Conservation (phyloP, 2,329 filamentous ascomycete genomes). For the Pseudocercospora eumusae region DNA sequence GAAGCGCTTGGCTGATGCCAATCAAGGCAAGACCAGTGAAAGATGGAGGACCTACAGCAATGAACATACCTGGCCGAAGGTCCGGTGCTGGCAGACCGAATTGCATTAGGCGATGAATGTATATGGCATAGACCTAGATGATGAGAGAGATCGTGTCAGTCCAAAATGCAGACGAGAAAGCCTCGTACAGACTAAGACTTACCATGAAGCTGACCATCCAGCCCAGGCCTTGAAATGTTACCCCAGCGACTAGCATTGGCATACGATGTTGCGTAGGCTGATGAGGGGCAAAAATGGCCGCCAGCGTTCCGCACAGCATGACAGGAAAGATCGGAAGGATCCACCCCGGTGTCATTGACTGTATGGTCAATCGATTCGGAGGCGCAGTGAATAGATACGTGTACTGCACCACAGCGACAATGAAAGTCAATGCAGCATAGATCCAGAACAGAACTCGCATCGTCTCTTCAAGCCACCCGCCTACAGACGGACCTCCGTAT, state of each 20-base stretch:
- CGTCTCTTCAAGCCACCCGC: conserved; percentile 56
- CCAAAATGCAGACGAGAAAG: too few relatives aligned
- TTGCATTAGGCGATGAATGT: conserved; percentile 45
- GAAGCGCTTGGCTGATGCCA: conserved; percentile 30
- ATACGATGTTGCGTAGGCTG: conserved; percentile 39
- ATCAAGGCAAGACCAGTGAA: conserved; percentile 35
- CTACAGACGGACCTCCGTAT: conserved; percentile 62
- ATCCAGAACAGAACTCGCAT: conserved; percentile 69
- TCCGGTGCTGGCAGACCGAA: conserved; percentile 47
- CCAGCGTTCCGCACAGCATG: conserved; percentile 25
- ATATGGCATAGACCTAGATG: conserved; percentile 42
- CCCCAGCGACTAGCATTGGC: conserved; percentile 47
- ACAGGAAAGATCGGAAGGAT: conserved; percentile 28
- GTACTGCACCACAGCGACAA: conserved; percentile 60
- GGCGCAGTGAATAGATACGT: conserved; percentile 25
- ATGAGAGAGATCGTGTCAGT: too few relatives aligned
- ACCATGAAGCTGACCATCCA: conserved; percentile 46
- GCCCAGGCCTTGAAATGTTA: conserved; percentile 49
- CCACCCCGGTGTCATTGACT: conserved; percentile 32
- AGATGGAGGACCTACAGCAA: conserved; percentile 51
- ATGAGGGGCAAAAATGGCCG: conserved; percentile 13
- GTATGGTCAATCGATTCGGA: conserved; percentile 27
- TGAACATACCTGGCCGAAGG: conserved; percentile 53
- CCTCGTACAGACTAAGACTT: too few relatives aligned
- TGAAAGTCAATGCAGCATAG: conserved; percentile 62